These are phyloP conservation scores for Apiotrichum porosum DNA, from an alignment of 1,284 basidiomycete genomes.

Conservation along the genomic window DNA sequence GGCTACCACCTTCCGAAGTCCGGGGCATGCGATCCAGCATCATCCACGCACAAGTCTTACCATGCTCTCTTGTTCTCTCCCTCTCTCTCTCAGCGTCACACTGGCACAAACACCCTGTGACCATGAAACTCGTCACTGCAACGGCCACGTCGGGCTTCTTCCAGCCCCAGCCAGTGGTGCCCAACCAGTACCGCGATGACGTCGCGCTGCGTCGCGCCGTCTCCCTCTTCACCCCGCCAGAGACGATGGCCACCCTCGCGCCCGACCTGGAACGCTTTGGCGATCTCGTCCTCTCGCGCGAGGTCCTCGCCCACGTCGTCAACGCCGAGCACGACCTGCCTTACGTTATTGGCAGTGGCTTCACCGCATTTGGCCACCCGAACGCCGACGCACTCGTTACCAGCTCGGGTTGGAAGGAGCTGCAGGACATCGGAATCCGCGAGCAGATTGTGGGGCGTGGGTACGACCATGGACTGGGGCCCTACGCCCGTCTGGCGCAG, in stretches of 20 bases:
- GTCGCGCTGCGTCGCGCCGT: constrained; percentile 6
- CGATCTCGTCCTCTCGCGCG: constrained; percentile 1
- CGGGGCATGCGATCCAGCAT: too few species aligned
- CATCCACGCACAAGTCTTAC: too few species aligned
- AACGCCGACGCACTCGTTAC: constrained; percentile 11
- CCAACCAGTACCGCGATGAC: constrained; percentile 10
- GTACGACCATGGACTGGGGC: constrained; percentile 6
- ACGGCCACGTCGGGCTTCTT: constrained; percentile 10
- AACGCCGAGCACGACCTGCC: constrained; percentile 18
- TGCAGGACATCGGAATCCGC: constrained; percentile 11
- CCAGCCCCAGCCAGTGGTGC: constrained; percentile 6
- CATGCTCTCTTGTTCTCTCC: too few species aligned
- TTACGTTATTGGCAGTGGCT: constrained; percentile 8
- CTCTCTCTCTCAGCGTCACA: too few species aligned
- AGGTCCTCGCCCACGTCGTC: constrained; percentile 3
- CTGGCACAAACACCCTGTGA: too few species aligned
- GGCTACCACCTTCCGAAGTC: too few species aligned
- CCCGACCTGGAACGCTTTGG: constrained; percentile 1
- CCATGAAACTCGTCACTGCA: constrained; percentile 2
- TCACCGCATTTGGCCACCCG: constrained; percentile 12
- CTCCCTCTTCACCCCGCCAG: constrained; percentile 4
- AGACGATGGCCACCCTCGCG: neutral
- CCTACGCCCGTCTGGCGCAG: constrained; percentile 14
- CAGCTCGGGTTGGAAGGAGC: constrained; percentile 11
- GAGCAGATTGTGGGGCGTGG: constrained; percentile 13